Conservation (phyloP, 331 rosid genomes). For the Malus hybrid region DNA sequence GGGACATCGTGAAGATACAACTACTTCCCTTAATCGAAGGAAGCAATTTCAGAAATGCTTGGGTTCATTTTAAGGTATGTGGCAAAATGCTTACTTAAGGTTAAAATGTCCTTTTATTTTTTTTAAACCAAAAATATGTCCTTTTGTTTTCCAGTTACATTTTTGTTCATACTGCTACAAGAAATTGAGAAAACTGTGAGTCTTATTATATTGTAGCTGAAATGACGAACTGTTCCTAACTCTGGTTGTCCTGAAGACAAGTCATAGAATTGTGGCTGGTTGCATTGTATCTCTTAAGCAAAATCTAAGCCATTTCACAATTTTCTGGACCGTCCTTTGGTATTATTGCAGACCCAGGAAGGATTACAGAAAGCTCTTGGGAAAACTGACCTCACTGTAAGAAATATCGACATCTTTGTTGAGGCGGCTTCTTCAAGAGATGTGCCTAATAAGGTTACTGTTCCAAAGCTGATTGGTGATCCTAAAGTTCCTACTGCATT, state of each 20-base stretch:
- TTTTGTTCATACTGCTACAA: background rate
- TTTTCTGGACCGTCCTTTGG: background rate
- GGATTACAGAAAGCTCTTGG: conserved; percentile 12
- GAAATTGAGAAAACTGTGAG: background rate
- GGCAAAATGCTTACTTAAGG: background rate
- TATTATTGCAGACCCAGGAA: conserved; percentile 5
- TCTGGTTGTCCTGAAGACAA: background rate
- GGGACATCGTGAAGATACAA: background rate
- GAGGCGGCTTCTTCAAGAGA: background rate
- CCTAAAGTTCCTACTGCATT: conserved; percentile 6
- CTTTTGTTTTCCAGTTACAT: background rate
- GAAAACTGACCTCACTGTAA: background rate
- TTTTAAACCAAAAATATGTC: too few relatives aligned
- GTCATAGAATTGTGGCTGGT: background rate
- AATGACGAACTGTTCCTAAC: background rate
- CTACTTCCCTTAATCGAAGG: conserved; percentile 10
- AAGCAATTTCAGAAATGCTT: conserved; percentile 9
- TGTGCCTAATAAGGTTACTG: background rate
- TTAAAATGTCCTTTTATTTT: background rate
- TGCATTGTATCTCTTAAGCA: background rate
- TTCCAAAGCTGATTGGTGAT: conserved; percentile 18
- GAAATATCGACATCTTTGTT: background rate
- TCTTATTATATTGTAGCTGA: background rate
- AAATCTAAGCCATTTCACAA: background rate
- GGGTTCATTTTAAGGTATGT: conserved; percentile 16